Evolutionary conservation across 1,284 basidiomycete genomes (phyloP), one percentile per base, ranked within the genome.

Genomic region (Cutaneotrichosporon sp.): DNA sequence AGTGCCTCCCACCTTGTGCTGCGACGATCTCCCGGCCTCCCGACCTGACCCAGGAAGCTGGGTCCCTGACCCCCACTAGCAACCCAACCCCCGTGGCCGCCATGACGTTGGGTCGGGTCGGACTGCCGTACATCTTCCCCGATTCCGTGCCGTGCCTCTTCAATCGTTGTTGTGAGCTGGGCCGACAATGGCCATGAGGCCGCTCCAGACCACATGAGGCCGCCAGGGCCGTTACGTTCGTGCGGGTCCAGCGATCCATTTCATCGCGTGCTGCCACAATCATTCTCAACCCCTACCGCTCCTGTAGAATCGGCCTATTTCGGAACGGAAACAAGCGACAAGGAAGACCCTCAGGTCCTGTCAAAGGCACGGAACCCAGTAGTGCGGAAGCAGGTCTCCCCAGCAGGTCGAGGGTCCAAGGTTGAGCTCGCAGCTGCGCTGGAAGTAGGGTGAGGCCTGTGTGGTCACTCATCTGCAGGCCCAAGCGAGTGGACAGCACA

Each of bases 191-290:
- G 40, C 40, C 14, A 18, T 13, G 2, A 13, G 6, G 5, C 40
- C 16, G 10, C 40, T 42, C 40, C 40, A 42, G 14, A 16, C 10
- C 40, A 42, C 14, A 42, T 42, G 40, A 42, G 5, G 40, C 40
- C 40, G 40, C 40, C 40, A 42, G 40, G 40, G 40, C 40, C 40
- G 40, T 42, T 42, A 42, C 40, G 40, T 42, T 42, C 36, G 36
- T 5, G 40, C 40, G 14, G 40, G 14, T 42, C 40, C 40, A 42
- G 13, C 13, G 40, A 42, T 42, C 40, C 40, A 42, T 18, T 42
- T 2, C 14, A 42, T 9, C 1, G 9, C 40, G 14, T 42, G 40
- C 40, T 42, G 40, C 40, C 40, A 42, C 40, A 42, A 42, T 42
- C 10, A 1, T 13, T 42, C 10, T 18, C 40, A 14, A 16, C 5